These are phyloP conservation scores for Botrytis fabae DNA, from an alignment of 2,329 filamentous ascomycete genomes.

Conservation along the genomic window DNA sequence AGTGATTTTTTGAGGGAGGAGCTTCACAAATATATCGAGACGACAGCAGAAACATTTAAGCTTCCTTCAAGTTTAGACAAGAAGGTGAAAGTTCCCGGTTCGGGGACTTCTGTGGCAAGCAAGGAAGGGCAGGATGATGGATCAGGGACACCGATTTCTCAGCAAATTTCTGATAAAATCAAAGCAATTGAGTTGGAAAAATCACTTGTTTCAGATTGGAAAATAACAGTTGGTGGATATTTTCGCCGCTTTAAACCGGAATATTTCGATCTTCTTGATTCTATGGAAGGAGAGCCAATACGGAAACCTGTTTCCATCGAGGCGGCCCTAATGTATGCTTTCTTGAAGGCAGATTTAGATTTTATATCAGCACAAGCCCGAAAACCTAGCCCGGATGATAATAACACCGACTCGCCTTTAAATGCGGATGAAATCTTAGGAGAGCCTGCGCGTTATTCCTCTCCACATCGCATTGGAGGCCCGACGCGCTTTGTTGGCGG, in stretches of 20 bases:
- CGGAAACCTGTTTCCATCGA: conserved; percentile 61
- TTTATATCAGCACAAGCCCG: conserved; percentile 87
- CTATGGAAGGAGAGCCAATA: conserved; percentile 36
- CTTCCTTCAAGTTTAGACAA: conserved; percentile 71
- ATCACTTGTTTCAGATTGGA: conserved; percentile 74
- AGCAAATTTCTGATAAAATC: conserved; percentile 45
- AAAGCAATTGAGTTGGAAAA: conserved; percentile 70
- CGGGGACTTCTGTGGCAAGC: conserved; percentile 50
- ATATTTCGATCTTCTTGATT: conserved; percentile 58
- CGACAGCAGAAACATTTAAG: conserved; percentile 73
- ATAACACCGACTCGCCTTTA: conserved; percentile 71
- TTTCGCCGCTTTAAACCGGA: conserved; percentile 87
- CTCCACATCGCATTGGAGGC: conserved; percentile 67
- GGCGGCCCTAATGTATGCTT: conserved; percentile 84
- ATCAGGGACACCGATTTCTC: conserved; percentile 45
- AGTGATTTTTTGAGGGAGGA: conserved; percentile 82
- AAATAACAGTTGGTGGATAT: conserved; percentile 85
- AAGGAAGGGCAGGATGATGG: conserved; percentile 52
- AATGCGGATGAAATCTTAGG: conserved; percentile 85
- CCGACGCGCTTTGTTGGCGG: conserved; percentile 83
- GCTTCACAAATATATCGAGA: conserved; percentile 86
- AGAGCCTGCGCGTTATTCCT: conserved; percentile 54
- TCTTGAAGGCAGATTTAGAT: conserved; percentile 89
- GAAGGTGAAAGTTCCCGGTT: conserved; percentile 52
- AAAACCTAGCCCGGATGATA: conserved; percentile 73